These are phyloP conservation scores for Sporothrix protearum DNA, from an alignment of 2,329 filamentous ascomycete genomes.

Conservation along the genomic window DNA sequence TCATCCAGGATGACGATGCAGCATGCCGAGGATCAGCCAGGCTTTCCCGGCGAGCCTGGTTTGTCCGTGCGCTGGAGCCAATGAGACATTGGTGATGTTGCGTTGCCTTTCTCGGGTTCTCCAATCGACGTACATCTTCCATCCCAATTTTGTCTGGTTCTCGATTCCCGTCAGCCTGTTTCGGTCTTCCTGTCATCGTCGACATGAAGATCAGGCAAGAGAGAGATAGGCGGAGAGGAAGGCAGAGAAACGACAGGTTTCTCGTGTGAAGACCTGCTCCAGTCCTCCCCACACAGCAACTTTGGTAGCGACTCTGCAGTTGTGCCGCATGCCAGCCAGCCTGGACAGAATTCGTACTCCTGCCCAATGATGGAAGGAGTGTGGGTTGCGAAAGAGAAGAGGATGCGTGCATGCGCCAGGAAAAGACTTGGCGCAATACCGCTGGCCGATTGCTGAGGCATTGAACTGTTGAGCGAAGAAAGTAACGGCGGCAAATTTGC, in stretches of 20 bases:
- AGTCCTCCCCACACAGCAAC: neutral
- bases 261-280: neutral
- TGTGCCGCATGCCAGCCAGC: neutral
- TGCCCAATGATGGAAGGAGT: neutral
- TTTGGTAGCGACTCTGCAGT: neutral
- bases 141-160: neutral
- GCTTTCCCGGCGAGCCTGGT: neutral
- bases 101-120: neutral
- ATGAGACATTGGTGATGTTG: neutral
- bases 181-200: neutral
- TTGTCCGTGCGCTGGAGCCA: neutral
- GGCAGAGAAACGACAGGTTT: neutral
- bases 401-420: neutral
- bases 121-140: neutral
- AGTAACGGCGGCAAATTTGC: neutral
- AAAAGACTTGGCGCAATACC: neutral
- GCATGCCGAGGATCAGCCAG: neutral
- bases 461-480: neutral
- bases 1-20: neutral
- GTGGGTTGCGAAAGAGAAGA: neutral
- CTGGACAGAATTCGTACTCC: neutral
- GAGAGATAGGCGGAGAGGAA: neutral
- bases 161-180: neutral
- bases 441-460: neutral
- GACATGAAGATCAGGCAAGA: neutral